Conservation (phyloP, 2,329 filamentous ascomycete genomes). For the Cytospora leucostoma region DNA sequence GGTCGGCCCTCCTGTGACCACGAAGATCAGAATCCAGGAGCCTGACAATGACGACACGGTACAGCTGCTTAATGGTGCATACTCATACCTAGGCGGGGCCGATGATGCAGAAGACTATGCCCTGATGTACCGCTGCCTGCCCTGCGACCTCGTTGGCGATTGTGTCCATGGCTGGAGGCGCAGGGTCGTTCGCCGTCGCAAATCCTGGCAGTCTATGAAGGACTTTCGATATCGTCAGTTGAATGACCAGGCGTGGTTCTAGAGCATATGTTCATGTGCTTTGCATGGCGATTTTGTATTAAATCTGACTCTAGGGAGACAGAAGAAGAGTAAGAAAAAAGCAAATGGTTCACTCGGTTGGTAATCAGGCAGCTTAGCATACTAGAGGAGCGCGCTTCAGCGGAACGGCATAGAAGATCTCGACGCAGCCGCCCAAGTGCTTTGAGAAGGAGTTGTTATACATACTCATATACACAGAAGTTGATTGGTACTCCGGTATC, state of each 20-base stretch:
- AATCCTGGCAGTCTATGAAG: constrained; percentile 11
- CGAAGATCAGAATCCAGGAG: neutral
- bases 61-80: neutral
- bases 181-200: constrained; percentile 1
- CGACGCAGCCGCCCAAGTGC: neutral
- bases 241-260: constrained; percentile 8
- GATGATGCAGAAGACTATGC: neutral
- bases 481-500: neutral
- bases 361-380: neutral
- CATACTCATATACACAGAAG: neutral
- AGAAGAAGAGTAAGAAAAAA: neutral
- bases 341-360: neutral
- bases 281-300: neutral
- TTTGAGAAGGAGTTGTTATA: neutral
- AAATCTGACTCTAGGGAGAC: neutral
- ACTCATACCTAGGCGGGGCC: neutral
- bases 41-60: constrained; percentile 9
- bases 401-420: neutral
- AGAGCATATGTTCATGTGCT: neutral
- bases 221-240: constrained; percentile 14
- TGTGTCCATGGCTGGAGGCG: neutral
- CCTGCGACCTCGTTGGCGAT: neutral
- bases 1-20: constrained; percentile 13
- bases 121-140: neutral
- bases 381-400: neutral